Base-by-base conservation (phyloP, 805 yeast genomes). In the Myxozyma monticola region DNA sequence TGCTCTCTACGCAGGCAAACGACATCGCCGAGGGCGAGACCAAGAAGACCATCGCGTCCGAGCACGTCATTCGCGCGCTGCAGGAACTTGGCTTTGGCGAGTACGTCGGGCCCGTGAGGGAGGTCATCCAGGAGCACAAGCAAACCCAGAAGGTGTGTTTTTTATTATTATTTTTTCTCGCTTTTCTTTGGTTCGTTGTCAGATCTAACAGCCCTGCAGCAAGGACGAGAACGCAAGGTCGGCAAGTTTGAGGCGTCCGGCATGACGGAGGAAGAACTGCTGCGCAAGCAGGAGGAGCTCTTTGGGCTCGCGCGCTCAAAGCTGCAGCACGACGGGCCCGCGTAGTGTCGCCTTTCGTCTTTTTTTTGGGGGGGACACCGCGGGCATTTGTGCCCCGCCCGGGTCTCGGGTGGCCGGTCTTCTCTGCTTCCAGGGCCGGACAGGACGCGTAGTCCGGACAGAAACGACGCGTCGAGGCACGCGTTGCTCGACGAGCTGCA, bases 11-110 rank as follows among this genome's bases (percentile, higher is more conserved):
- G 2, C 96, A 89, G 70, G 84, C 91, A 48, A 90, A 91, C 62
- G 98, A 93, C 56, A 89, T 93, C 59, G 98, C 98, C 0, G 98
- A 93, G 62, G 85, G 85, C 62, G 99, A 93, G 66, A 82, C 95
- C 46, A 93, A 93, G 68, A 93, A 93, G 69, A 93, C 99, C 1
- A 93, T 93, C 37, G 95, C 96, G 0, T 85, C 96, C 1, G 99
- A 93, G 66, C 99, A 93, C 66, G 97, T 93, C 33, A 77, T 91
- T 56, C 85, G 84, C 63, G 97, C 98, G 0, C 71, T 93, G 38
- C 83, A 80, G 54, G 96, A 86, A 62, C 74, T 93, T 48, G 99
- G 96, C 24, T 93, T 88, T 68, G 77, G 76, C 25, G 89, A 87
- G 51, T 93, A 91, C 67, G 75, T 93, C 44, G 90, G 85, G 30